Evolutionary conservation across 2,329 filamentous ascomycete species (phyloP).

Genomic region (Diaporthe sp.): DNA sequence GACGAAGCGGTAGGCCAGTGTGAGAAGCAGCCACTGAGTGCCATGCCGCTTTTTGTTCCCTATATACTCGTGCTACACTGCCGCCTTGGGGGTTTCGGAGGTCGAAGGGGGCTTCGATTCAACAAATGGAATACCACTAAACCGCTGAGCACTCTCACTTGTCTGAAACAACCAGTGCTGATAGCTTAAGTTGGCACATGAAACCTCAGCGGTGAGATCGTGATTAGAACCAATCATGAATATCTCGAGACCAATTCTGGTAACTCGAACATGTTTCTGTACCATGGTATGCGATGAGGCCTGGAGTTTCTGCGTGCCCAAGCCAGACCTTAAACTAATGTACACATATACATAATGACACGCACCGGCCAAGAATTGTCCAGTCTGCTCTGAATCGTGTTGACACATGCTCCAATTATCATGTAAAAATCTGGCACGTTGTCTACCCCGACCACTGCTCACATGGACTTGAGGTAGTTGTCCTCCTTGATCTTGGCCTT

Average conservation of each 20-base stretch:
- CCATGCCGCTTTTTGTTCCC: background rate
- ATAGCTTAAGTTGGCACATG: background rate
- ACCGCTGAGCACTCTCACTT: background rate
- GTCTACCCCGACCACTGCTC: constrained; percentile 43
- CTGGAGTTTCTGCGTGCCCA: background rate
- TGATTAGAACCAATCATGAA: background rate
- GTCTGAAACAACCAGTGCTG: background rate
- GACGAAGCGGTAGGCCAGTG: background rate
- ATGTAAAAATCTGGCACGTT: background rate
- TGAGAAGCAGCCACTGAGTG: background rate
- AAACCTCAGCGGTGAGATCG: background rate
- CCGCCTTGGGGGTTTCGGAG: background rate
- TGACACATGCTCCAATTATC: background rate
- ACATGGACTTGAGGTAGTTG: constrained; percentile 89
- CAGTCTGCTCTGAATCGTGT: background rate
- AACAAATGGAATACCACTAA: background rate
- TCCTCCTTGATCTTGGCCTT: constrained; percentile 84
- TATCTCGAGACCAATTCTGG: background rate
- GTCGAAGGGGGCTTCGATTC: background rate
- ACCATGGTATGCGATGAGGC: background rate
- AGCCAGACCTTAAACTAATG: background rate
- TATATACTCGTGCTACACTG: background rate
- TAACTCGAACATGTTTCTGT: background rate
- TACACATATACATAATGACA: constrained; percentile 11
- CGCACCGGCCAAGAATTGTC: background rate